Evolutionary conservation across 2,329 filamentous ascomycete species (phyloP), one percentile per base, ranked within the genome.

Genomic region (Alternaria arborescens): DNA sequence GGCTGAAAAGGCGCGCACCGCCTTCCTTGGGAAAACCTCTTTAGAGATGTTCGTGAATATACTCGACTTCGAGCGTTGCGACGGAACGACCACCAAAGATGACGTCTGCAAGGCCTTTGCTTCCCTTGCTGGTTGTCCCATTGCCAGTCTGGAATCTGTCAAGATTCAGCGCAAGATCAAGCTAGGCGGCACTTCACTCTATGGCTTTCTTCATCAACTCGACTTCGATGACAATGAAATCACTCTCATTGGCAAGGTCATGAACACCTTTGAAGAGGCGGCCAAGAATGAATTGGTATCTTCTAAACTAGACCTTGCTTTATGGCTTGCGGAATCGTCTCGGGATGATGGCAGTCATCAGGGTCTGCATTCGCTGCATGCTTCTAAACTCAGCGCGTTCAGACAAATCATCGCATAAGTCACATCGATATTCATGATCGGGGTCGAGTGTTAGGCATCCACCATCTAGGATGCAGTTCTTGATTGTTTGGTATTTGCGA

Each of bases 51-150:
- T 64, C 26, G 12, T 58, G 10, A 34, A 24, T 6, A 22, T 8
- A 14, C 44, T 64, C 11, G 14, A 41, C 20, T 55, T 64, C 18
- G 50, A 48, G 32, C 20, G 20, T 8, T 18, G 16, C 7, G 40
- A 58, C 30, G 51, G 52, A 12, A 52, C 46, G 2, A 55, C 54
- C 8, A 55, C 54, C 16, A 64, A 61, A 16, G 12, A 42, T 1
- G 40, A 46, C 8, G 24, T 58, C 30, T 55, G 53, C 34, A 20
- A 51, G 3, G 22, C 58, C 3, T 64, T 64, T 22, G 36, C 44
- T 3, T 38, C n/a, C 11, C 8, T 55, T 4, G 10, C 30, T 4
- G 4, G 8, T 14, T 30, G 18, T 11, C 11, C 32, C 8, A 11
- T 16, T 1, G 3, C 16, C 16, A 8, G n/a, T 3, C 16, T 55